These are phyloP conservation scores for Tylopilus rubrobrunneus DNA, from an alignment of 768 basidiomycete genomes.

Conservation along the genomic window DNA sequence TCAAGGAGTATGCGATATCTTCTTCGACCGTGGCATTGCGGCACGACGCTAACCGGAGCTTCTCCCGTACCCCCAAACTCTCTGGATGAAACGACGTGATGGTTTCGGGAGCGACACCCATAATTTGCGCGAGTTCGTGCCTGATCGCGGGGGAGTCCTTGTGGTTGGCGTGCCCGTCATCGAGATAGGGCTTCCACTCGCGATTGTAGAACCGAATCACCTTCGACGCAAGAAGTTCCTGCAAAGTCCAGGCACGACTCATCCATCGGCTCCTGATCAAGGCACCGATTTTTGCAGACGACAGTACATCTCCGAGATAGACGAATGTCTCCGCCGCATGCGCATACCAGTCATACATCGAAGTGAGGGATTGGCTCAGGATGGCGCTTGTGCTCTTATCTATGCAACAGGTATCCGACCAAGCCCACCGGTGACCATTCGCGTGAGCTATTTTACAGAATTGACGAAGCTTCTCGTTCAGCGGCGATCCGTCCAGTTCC, in stretches of 20 bases:
- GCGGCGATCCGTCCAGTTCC: background rate
- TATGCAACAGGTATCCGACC: background rate
- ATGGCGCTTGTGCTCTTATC: background rate
- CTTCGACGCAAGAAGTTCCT: constrained; percentile 6
- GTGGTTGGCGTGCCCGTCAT: constrained; percentile 6
- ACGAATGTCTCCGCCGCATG: background rate
- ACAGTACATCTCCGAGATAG: background rate
- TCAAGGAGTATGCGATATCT: background rate
- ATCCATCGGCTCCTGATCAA: background rate
- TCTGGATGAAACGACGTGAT: constrained; percentile 3
- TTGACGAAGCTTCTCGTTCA: background rate
- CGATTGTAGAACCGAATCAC: constrained; percentile 9
- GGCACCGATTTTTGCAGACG: background rate
- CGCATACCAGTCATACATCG: background rate
- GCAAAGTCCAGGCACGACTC: background rate
- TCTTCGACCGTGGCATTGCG: constrained; percentile 5
- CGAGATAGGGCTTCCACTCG: constrained; percentile 7
- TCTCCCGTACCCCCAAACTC: constrained; percentile 3
- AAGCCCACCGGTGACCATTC: background rate
- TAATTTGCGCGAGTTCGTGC: constrained; percentile 5
- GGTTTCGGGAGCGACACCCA: background rate
- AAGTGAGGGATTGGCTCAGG: background rate
- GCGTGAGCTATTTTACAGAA: background rate
- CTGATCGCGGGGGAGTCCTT: background rate
- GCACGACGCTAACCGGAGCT: constrained; percentile 6